Base-by-base conservation (phyloP, 345 rosid species). In the Excoecaria agallocha region DNA sequence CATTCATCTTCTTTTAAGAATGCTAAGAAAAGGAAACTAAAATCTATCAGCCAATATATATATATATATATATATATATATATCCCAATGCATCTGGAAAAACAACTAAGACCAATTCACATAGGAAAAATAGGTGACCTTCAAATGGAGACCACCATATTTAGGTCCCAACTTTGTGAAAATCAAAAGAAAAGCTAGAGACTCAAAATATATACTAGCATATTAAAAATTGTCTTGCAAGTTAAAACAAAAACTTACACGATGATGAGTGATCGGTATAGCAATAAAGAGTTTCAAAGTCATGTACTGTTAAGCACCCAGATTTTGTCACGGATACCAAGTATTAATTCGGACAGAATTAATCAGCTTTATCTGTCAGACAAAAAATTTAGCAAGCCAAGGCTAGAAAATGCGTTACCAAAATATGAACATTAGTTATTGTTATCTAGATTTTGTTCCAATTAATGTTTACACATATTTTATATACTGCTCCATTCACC, bases 291-390 rank as follows among this genome's bases (percentile, higher is more conserved):
- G 90, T 50, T 74, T 95, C 98, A 86, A 90, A 93, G 76, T 93
- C 98, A 87, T 93, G 94, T 19, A 95, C 91, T 5, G 86, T 90
- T 80, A 93, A 77, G 87, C 99, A 93, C 66, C 98, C 96, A 1
- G 91, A 78, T 84, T 83, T 88, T 45, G 97, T 90, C 30, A 86
- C 98, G 16, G 98, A 89, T 30, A 81, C 98, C 76, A 91, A 57
- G 77, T 91, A 93, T n/a, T n/a, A n/a, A n/a, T n/a, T n/a, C n/a
- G n/a, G n/a, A n/a, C n/a, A n/a, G n/a, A n/a, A n/a, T n/a, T n/a
- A n/a, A n/a, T n/a, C n/a, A n/a, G n/a, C n/a, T n/a, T n/a, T n/a
- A n/a, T n/a, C n/a, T n/a, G n/a, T n/a, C n/a, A n/a, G n/a, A n/a
- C n/a, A n/a, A n/a, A n/a, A n/a, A n/a, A n/a, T n/a, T n/a, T n/a